Evolutionary conservation across 306 rosid species (phyloP), one percentile per base, ranked within the genome.

Genomic region (Senna tora): DNA sequence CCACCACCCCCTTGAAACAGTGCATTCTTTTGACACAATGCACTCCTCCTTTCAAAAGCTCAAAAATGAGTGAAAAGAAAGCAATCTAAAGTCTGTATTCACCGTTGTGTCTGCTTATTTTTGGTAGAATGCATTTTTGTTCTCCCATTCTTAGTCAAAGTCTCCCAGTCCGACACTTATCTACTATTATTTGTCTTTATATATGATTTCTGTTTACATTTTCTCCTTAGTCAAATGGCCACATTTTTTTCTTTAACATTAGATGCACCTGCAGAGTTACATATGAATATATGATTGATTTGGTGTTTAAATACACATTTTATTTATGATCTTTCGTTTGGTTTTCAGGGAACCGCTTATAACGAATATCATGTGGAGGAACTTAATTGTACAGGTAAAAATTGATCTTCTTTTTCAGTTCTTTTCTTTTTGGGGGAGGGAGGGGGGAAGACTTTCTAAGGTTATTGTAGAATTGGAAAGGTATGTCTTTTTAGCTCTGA

Each of bases 291-390:
- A 69, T 65, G 46, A 42, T 77, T 74, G 69, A 57, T 55, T 74
- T 68, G 75, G 41, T 42, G 34, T 54, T 42, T 50, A 69, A 33
- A 77, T 59, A 60, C 47, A 28, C 19, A 21, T 15, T 75, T 50
- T 79, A n/a, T 67, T 63, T 25, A 65, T 79, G 79, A 53, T 71
- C 61, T 73, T 62, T 14, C 73, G 57, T 78, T 73, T 83, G 74
- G 63, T 53, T 76, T 58, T 60, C 84, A 94, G 99, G 89, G 97
- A 88, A 78, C 97, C 99, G 75, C 99, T 94, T 80, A 79, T 94
- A 84, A 94, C 99, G 49, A 94, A 94, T 84, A 75, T 89, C 65
- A 94, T 94, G 99, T 94, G 97, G 99, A 86, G 98, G 88, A 94
- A 94, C 86, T 71, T 94, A 74, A 3, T 86, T 34, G 65, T 94